phyloP scores from a whole-genome alignment of 208 protist species.

The Acanthamoeba royreba region DNA sequence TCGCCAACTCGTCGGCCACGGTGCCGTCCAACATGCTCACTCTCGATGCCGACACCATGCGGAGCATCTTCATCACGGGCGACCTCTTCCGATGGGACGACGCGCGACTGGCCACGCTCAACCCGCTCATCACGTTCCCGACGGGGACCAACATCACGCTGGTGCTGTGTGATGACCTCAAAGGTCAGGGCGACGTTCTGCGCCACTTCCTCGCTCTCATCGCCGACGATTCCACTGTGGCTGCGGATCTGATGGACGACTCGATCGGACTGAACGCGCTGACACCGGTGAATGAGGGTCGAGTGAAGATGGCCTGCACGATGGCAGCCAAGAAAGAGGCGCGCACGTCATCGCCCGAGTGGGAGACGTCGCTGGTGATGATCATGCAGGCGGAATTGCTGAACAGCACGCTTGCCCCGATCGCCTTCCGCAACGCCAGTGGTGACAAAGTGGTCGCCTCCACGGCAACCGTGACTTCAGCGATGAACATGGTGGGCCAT shows the following conservation, averaged over 20 bases:
- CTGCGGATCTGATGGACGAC: not conserved
- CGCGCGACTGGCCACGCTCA: not conserved
- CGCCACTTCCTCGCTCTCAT: not conserved
- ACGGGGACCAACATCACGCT: not conserved
- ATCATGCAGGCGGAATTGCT: not conserved
- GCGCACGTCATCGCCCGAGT: not conserved
- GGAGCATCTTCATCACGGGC: not conserved
- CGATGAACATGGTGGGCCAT: not conserved
- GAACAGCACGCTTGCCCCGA: not conserved
- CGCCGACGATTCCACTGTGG: not conserved
- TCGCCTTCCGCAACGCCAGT: too few relatives aligned
- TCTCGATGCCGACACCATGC: not conserved
- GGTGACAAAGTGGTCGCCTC: too few relatives aligned
- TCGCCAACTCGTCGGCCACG: too few relatives aligned
- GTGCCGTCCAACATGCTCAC: too few relatives aligned
- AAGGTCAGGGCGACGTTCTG: not conserved
- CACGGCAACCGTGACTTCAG: not conserved
- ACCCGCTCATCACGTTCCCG: not conserved
- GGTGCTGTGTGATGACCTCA: not conserved
- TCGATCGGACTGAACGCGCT: not conserved
- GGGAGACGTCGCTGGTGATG: not conserved
- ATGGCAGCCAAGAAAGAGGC: not conserved
- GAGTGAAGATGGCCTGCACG: not conserved
- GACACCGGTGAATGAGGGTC: not conserved
- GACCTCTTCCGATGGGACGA: not conserved